Percentiles rank a stretch among this genome's conserved stretches.
Evolutionary conservation across 108 stramenopile species (phyloP).

Genomic region (Bacterosira constricta): DNA sequence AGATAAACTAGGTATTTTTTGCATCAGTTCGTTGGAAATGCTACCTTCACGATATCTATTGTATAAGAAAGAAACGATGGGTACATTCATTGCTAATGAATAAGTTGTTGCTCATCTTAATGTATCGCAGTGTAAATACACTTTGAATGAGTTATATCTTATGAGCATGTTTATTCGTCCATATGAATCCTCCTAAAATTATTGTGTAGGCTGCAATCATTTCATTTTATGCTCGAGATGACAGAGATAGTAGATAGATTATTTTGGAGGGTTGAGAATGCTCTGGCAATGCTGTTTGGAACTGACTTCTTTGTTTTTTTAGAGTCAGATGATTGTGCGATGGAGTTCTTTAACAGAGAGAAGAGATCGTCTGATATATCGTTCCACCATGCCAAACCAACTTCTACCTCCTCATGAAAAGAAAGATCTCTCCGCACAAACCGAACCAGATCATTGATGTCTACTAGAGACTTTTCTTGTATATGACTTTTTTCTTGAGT

Average conservation of each 20-base stretch:
- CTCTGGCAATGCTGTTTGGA: conserved; percentile 1
- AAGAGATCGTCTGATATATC: conserved; percentile 24
- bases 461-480: not conserved
- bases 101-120: not conserved
- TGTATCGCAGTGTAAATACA: too few species aligned
- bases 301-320: not conserved
- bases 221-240: not conserved
- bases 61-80: too few species aligned
- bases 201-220: not conserved
- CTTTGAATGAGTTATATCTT: too few species aligned
- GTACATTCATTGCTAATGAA: too few species aligned
- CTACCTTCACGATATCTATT: too few species aligned
- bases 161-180: too few species aligned
- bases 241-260: conserved; percentile 7
- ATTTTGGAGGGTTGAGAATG: conserved; percentile 30
- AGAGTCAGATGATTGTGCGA: not conserved
- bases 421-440: conserved; percentile 30
- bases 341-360: not conserved
- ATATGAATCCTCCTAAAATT: too few species aligned
- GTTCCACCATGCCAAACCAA: conserved; percentile 43
- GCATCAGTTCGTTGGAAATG: too few species aligned
- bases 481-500: not conserved
- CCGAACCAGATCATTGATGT: conserved; percentile 22
- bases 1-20: too few species aligned
- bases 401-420: conserved; percentile 3